phyloP scores from a whole-genome alignment of 768 basidiomycete species.

The Porpolomopsis calyptriformis region DNA sequence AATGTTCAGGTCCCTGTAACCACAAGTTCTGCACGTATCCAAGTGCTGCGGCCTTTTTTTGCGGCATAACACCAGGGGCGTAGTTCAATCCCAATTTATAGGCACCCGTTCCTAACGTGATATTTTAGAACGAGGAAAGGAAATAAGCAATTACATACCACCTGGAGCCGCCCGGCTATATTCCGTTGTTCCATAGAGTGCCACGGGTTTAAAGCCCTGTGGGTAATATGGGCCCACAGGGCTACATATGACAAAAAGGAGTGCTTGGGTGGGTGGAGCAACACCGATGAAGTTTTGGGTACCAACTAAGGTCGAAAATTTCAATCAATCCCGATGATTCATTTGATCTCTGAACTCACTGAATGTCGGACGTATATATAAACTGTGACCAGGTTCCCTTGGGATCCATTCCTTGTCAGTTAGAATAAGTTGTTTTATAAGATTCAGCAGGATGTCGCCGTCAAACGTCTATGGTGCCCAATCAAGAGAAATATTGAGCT shows the following conservation, averaged over 20 bases:
- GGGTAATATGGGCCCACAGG: constrained; percentile 84
- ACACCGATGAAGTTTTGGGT: constrained; percentile 64
- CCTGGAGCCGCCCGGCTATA: constrained; percentile 80
- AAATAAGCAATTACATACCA: constrained; percentile 32
- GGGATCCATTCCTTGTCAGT: constrained; percentile 91
- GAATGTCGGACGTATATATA: constrained; percentile 82
- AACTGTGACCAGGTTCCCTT: constrained; percentile 72
- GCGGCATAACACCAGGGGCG: constrained; percentile 78
- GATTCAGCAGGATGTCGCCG: constrained; percentile 57
- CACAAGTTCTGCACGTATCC: constrained; percentile 88
- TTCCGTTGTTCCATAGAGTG: constrained; percentile 78
- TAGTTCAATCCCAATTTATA: constrained; percentile 87
- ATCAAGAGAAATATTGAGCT: too few relatives aligned
- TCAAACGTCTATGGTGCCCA: constrained; percentile 76
- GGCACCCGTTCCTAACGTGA: constrained; percentile 58
- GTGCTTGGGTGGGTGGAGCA: constrained; percentile 64
- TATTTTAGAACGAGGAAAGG: background rate
- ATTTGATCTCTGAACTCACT: constrained; percentile 25
- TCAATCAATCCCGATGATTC: background rate
- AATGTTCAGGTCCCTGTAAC: constrained; percentile 65
- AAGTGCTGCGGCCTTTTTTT: constrained; percentile 59
- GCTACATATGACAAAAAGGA: constrained; percentile 76
- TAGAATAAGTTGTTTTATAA: constrained; percentile 79
- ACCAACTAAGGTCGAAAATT: constrained; percentile 46
- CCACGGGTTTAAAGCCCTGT: constrained; percentile 81